Evolutionary conservation across 2,329 filamentous ascomycete species (phyloP).

Genomic region (Cladophialophora exuberans): DNA sequence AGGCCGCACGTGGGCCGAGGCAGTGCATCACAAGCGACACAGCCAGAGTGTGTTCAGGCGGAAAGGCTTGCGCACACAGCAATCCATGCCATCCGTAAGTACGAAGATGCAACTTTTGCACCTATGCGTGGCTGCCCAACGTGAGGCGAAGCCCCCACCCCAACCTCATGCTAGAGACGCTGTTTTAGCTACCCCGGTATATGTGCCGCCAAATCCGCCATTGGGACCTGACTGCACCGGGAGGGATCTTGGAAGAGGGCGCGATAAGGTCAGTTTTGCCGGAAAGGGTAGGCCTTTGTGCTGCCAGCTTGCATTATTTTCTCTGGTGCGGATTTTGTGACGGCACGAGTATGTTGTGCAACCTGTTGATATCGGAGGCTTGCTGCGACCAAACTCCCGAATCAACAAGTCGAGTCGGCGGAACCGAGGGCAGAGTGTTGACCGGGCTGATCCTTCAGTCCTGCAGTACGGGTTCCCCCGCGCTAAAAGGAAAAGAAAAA

Average conservation of each 20-base stretch:
- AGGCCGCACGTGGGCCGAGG: slow-evolving; percentile 19
- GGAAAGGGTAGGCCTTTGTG: not conserved
- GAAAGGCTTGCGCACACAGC: too few relatives aligned
- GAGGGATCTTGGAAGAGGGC: too few relatives aligned
- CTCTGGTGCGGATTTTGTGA: too few relatives aligned
- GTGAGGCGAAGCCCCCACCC: slow-evolving; percentile 22
- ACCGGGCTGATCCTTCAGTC: too few relatives aligned
- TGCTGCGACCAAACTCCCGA: too few relatives aligned
- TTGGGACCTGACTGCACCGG: too few relatives aligned
- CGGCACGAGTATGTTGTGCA: not conserved
- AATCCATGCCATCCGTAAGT: too few relatives aligned
- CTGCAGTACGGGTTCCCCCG: slow-evolving; percentile 3
- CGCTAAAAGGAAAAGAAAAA: slow-evolving; percentile 12
- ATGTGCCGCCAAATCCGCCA: slow-evolving; percentile 3
- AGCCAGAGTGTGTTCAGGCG: too few relatives aligned
- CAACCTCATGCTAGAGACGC: slow-evolving; percentile 7
- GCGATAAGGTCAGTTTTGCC: too few relatives aligned
- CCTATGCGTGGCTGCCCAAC: slow-evolving; percentile 28
- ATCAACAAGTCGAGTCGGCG: too few relatives aligned
- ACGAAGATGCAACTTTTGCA: slow-evolving; percentile 9
- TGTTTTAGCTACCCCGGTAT: not conserved
- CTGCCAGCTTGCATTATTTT: not conserved
- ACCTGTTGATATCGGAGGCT: not conserved
- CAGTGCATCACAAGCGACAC: too few relatives aligned
- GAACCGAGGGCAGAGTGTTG: too few relatives aligned